A percentile compares a stretch with the other conserved stretches of the same genome.
Conservation (phyloP, 2,329 filamentous ascomycete species). For the Venturia pyrina region DNA sequence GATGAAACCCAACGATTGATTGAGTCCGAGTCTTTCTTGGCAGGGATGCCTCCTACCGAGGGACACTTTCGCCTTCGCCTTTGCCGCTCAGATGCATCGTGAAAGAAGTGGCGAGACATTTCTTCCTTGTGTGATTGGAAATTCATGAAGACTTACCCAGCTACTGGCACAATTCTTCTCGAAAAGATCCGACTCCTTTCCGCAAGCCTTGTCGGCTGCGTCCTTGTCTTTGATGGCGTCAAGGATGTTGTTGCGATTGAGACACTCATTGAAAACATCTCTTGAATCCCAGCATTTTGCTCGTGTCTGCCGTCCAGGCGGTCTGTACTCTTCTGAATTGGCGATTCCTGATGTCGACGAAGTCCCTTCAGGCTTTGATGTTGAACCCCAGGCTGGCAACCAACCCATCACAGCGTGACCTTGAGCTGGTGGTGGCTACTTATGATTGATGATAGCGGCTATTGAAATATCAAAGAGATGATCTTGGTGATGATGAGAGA, state of each 20-base stretch:
- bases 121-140: not conserved
- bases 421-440: not conserved
- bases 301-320: conserved; percentile 77
- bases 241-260: conserved; percentile 72
- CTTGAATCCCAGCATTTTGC: conserved; percentile 81
- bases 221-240: conserved; percentile 56
- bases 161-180: conserved; percentile 78
- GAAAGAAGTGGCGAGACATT: not conserved
- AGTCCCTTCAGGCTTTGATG: not conserved
- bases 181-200: conserved; percentile 53
- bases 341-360: not conserved
- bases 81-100: not conserved
- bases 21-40: not conserved
- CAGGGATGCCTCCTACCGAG: not conserved
- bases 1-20: not conserved
- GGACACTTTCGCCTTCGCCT: not conserved
- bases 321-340: conserved; percentile 54
- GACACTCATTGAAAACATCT: conserved; percentile 78
- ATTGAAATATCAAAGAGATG: not conserved
- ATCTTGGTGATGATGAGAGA: not conserved
- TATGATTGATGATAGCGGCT: not conserved
- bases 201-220: conserved; percentile 43
- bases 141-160: conserved; percentile 56
- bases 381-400: conserved; percentile 8
- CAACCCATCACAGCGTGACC: conserved; percentile 7